Conservation (phyloP, 768 basidiomycete genomes). For the Rhizopogon vinicolor region DNA sequence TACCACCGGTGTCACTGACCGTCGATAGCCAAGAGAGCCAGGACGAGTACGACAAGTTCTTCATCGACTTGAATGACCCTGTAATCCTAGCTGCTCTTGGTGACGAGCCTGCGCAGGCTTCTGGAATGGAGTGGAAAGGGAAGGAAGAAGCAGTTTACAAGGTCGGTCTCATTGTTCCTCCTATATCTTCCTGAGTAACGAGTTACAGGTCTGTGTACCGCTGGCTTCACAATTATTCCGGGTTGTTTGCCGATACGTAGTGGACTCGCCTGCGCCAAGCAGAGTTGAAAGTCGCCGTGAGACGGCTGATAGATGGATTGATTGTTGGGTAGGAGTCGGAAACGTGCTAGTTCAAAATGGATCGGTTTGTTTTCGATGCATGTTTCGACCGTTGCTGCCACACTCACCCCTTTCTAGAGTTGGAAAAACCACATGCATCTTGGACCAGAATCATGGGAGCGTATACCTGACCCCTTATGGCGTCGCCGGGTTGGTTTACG, state of each 20-base stretch:
- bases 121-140: constrained; percentile 24
- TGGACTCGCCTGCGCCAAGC: constrained; percentile 21
- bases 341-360: constrained; percentile 53
- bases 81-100: constrained; percentile 52
- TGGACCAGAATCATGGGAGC: constrained; percentile 49
- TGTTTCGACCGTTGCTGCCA: background rate
- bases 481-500: constrained; percentile 58
- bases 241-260: constrained; percentile 46
- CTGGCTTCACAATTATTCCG: constrained; percentile 53
- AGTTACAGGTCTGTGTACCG: background rate
- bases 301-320: constrained; percentile 55
- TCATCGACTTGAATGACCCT: constrained; percentile 60
- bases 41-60: constrained; percentile 62
- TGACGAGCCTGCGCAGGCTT: constrained; percentile 21
- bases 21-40: constrained; percentile 67
- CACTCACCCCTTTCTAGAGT: constrained; percentile 32
- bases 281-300: constrained; percentile 15
- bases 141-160: constrained; percentile 48
- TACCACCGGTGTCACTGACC: constrained; percentile 19
- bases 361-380: background rate
- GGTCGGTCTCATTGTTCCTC: constrained; percentile 29
- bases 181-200: background rate
- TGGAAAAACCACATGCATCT: constrained; percentile 58
- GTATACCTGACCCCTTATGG: constrained; percentile 46
- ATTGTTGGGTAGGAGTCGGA: constrained; percentile 73